A percentile compares a stretch with the other conserved stretches of the same genome.
phyloP scores from a whole-genome alignment of 805 yeast genomes.

The Schwanniomyces yamadae region DNA sequence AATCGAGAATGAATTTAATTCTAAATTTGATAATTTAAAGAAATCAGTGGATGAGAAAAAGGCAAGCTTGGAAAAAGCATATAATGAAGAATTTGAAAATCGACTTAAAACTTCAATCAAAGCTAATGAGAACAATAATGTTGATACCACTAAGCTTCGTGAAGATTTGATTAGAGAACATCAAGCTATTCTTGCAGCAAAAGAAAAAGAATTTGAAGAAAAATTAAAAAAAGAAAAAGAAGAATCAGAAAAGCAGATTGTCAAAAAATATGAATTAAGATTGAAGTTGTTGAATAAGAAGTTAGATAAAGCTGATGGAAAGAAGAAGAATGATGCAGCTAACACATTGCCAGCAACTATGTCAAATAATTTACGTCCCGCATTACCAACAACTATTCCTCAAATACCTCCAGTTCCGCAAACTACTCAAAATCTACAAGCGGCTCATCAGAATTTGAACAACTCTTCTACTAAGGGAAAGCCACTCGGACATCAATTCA shows the following conservation, averaged over 20 bases:
- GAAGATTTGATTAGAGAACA: constrained; percentile 12
- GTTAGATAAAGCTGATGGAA: constrained; percentile 49
- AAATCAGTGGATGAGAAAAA: constrained; percentile 16
- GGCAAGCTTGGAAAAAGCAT: constrained; percentile 38
- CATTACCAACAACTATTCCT: constrained; percentile 1
- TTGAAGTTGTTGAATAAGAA: constrained; percentile 54
- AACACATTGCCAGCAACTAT: constrained; percentile 5
- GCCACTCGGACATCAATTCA: constrained; percentile 20
- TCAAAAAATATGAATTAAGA: constrained; percentile 59
- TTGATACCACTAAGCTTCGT: constrained; percentile 6
- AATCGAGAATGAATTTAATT: constrained; percentile 21
- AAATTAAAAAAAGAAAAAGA: constrained; percentile 26
- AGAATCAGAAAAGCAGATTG: constrained; percentile 48
- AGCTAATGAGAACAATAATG: constrained; percentile 2
- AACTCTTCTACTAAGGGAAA: background rate
- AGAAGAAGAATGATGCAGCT: constrained; percentile 17
- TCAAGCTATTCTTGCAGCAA: constrained; percentile 19
- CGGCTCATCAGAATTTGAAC: background rate
- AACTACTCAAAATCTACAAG: background rate
- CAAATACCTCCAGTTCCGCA: constrained; percentile 5
- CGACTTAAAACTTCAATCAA: constrained; percentile 18
- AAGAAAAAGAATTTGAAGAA: constrained; percentile 20
- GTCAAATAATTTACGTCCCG: background rate
- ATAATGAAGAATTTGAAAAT: constrained; percentile 22
- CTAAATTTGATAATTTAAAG: constrained; percentile 18